A percentile compares a stretch with the other conserved stretches of the same genome.
Evolutionary conservation across 768 basidiomycete species (phyloP).

Genomic region (Trametes cingulata): DNA sequence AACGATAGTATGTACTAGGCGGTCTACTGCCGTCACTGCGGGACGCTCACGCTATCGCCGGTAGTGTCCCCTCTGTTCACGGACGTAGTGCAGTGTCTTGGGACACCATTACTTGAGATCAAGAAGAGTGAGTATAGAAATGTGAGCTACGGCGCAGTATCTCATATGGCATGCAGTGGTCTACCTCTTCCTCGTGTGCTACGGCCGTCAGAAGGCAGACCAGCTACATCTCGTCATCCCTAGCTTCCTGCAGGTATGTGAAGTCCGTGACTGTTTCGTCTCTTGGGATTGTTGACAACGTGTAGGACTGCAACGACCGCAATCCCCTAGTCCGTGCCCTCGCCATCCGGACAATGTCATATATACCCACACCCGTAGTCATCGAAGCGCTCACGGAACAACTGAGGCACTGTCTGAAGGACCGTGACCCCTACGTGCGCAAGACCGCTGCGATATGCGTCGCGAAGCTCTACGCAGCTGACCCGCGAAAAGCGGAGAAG

Average conservation of each 20-base stretch:
- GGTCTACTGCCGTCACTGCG: constrained; percentile 12
- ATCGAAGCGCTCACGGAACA: constrained; percentile 86
- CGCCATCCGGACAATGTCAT: constrained; percentile 98
- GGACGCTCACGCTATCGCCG: constrained; percentile 15
- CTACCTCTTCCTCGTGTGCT: constrained; percentile 96
- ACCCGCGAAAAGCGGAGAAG: constrained; percentile 83
- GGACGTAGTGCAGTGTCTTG: constrained; percentile 73
- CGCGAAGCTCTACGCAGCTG: constrained; percentile 90
- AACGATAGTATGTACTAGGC: constrained; percentile 84
- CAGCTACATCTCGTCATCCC: constrained; percentile 91
- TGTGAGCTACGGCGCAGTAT: not conserved
- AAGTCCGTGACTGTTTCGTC: constrained; percentile 2
- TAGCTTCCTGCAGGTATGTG: constrained; percentile 79
- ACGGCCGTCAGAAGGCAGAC: constrained; percentile 91
- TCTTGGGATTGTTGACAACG: constrained; percentile 21
- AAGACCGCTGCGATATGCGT: constrained; percentile 99
- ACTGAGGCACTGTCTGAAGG: constrained; percentile 87
- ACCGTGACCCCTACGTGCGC: constrained; percentile 95
- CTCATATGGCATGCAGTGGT: constrained; percentile 65
- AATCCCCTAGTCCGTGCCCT: constrained; percentile 97
- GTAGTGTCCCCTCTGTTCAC: constrained; percentile 17
- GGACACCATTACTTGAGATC: constrained; percentile 94
- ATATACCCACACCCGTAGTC: constrained; percentile 91
- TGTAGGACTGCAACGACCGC: constrained; percentile 90
- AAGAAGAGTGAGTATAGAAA: constrained; percentile 85